Base-by-base conservation (phyloP, 306 rosid genomes). In the Rosa multiflora region DNA sequence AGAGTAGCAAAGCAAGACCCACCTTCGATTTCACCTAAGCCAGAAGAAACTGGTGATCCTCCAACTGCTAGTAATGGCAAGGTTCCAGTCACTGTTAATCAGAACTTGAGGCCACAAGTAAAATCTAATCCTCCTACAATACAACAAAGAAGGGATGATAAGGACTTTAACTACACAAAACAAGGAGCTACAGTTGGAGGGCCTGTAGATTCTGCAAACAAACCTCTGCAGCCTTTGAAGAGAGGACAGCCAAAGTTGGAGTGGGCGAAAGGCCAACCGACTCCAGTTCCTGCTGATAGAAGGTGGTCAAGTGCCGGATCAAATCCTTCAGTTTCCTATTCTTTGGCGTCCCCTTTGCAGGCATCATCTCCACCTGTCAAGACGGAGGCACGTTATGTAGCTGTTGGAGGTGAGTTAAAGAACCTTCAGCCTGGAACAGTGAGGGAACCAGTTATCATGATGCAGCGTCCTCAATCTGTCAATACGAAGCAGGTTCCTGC, bases 41-140 rank as follows among this genome's bases (percentile, higher is more conserved):
- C 88, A 6, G 99, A 89, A 84, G 97, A 90, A 93, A 91, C 84
- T 10, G 93, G 90, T 49, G 96, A 96, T 85, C 90, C 94, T 80
- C 86, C 87, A 23, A 88, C 84, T 4, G 29, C 67, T 79, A 75
- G 76, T 62, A 93, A 88, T 85, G 88, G 89, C 66, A 96, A 89
- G 90, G 88, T 86, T 78, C 74, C 91, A 46, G 83, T 82, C 85
- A 83, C 86, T 78, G 75, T 75, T 26, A 79, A 74, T 84, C 96
- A 82, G 86, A 89, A 61, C 79, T 70, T 85, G 71, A 87, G 89
- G 80, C 79, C 79, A 32, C 99, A 88, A 80, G 67, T 86, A 62
- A 93, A 96, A 79, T 63, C 88, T 1, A 75, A 77, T 80, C 87
- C 82, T 66, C 75, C 66, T 67, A 85, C 82, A 18, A 83, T 83